A percentile compares a stretch with the other conserved stretches of the same genome.
Evolutionary conservation across 2,329 filamentous ascomycete genomes (phyloP).

Genomic region (Hypoxylon sp.): DNA sequence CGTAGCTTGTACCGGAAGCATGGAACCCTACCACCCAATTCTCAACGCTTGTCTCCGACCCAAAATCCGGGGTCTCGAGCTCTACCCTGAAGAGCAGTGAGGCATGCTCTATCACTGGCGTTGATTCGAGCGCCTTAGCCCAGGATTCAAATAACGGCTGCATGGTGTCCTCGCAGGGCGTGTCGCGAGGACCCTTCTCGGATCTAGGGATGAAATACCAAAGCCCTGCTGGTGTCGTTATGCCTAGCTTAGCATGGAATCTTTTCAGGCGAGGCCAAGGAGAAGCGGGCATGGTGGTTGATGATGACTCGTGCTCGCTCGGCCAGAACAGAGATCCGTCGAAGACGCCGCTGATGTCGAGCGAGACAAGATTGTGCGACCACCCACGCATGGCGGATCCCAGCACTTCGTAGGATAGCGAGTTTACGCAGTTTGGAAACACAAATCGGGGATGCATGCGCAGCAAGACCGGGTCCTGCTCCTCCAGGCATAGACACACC

Average conservation of each 20-base stretch:
- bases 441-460: background rate
- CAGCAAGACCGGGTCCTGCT: background rate
- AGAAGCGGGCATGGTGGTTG: background rate
- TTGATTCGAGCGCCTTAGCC: slow-evolving; percentile 21
- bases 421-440: background rate
- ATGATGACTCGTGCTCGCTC: background rate
- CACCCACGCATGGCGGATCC: slow-evolving; percentile 15
- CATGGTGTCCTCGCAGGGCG: slow-evolving; percentile 14
- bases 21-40: slow-evolving; percentile 4
- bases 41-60: background rate
- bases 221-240: background rate
- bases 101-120: slow-evolving; percentile 15
- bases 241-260: background rate
- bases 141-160: slow-evolving; percentile 23
- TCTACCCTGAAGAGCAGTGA: slow-evolving; percentile 2
- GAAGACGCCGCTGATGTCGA: slow-evolving; percentile 14
- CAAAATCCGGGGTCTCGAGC: background rate
- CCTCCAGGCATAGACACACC: background rate
- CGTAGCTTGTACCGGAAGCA: background rate
- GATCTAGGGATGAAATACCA: slow-evolving; percentile 12
- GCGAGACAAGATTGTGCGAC: slow-evolving; percentile 19
- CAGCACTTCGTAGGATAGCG: slow-evolving; percentile 1
- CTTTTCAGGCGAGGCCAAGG: slow-evolving; percentile 18
- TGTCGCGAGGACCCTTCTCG: background rate
- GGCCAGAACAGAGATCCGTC: slow-evolving; percentile 29